Conservation (phyloP, 306 rosid genomes). For the Chamaecrista fasciculata region DNA sequence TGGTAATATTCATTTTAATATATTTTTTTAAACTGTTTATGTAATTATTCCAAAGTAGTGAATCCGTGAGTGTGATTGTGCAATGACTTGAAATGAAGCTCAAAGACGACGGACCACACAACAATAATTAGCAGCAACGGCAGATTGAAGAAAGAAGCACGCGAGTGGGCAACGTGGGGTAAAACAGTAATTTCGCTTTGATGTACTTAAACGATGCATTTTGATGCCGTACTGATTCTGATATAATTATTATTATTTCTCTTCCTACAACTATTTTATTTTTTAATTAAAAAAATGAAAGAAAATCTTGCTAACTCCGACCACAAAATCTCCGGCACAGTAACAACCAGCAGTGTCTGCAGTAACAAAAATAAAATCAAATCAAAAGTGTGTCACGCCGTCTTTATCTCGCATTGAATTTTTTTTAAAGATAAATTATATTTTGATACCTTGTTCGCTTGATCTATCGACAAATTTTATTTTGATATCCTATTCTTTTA, state of each 20-base stretch:
- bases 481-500: no score
- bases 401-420: background rate
- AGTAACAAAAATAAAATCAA: background rate
- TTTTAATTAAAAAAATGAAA: background rate
- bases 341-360: conserved; percentile 33
- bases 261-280: background rate
- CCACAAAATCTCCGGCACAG: conserved; percentile 55
- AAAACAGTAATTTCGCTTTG: conserved; percentile 23
- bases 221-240: conserved; percentile 6
- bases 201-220: background rate
- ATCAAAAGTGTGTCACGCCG: conserved; percentile 41
- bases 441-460: no score
- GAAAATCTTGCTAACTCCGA: conserved; percentile 53
- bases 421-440: no score
- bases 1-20: no score
- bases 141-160: background rate
- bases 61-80: background rate
- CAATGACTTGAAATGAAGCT: background rate
- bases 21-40: no score
- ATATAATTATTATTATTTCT: conserved; percentile 25
- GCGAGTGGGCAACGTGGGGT: background rate
- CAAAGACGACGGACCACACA: no score
- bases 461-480: no score
- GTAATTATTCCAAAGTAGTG: background rate
- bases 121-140: background rate